These are phyloP conservation scores for Lodderomyces beijingensis DNA, from an alignment of 1,139 yeast species.

Conservation along the genomic window DNA sequence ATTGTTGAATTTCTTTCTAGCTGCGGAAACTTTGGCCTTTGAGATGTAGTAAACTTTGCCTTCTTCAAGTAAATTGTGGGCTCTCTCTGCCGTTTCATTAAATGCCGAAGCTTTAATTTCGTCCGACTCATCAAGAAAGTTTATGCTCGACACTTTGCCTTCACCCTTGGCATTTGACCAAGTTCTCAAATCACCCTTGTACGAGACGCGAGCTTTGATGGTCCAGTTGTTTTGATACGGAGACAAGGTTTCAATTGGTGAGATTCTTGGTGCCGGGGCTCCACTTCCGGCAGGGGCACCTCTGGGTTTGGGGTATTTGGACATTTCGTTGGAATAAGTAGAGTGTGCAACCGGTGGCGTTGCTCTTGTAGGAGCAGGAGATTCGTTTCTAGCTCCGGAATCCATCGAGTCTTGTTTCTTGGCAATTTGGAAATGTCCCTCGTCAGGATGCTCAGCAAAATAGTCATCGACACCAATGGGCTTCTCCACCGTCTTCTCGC, in stretches of 20 bases:
- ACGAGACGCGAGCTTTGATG: conserved; percentile 85
- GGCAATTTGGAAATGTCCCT: conserved; percentile 32
- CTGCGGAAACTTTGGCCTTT: conserved; percentile 74
- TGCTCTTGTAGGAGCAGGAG: conserved; percentile 14
- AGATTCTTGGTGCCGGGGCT: conserved; percentile 30
- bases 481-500: conserved; percentile 23
- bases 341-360: conserved; percentile 10
- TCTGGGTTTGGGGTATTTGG: conserved; percentile 8
- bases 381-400: conserved; percentile 9
- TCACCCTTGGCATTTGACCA: conserved; percentile 87
- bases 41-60: conserved; percentile 86
- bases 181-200: conserved; percentile 81
- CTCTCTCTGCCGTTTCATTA: conserved; percentile 79
- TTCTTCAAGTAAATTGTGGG: conserved; percentile 71
- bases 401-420: conserved; percentile 9
- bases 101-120: conserved; percentile 96
- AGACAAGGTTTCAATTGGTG: conserved; percentile 82
- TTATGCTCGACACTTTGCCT: conserved; percentile 85
- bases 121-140: conserved; percentile 89
- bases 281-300: conserved; percentile 1
- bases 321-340: conserved; percentile 8
- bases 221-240: conserved; percentile 93
- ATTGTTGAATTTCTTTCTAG: conserved; percentile 83
- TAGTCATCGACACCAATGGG: conserved; percentile 48
- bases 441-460: conserved; percentile 52